Conservation (phyloP, 2,329 filamentous ascomycete species). For the Aschersonia sp. region DNA sequence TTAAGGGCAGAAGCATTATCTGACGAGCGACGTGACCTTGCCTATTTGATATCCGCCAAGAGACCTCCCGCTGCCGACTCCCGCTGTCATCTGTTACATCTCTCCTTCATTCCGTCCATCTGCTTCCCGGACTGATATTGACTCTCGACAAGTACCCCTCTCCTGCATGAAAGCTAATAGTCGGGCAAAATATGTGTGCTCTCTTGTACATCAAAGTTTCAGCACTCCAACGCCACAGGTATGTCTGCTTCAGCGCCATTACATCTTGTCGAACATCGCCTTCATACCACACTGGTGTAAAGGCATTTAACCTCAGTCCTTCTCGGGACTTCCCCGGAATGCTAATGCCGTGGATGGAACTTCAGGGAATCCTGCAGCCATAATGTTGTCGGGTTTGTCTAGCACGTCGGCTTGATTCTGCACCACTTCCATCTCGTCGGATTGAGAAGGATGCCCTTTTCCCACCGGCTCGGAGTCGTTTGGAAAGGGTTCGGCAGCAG, state of each 20-base stretch:
- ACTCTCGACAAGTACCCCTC: too few species aligned
- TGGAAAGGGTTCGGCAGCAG: background rate
- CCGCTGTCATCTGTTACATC: too few species aligned
- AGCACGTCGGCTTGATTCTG: background rate
- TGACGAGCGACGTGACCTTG: too few species aligned
- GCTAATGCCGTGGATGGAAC: conserved; percentile 33
- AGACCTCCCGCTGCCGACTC: too few species aligned
- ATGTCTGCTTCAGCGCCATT: conserved; percentile 5
- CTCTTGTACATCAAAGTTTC: background rate
- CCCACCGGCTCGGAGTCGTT: conserved; percentile 1
- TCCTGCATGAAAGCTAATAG: too few species aligned
- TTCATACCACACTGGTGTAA: conserved; percentile 17
- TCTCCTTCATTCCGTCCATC: too few species aligned
- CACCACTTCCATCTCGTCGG: background rate
- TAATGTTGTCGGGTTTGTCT: too few species aligned
- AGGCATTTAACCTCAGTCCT: conserved; percentile 22
- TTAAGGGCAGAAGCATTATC: too few species aligned
- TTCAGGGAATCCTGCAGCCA: conserved; percentile 13
- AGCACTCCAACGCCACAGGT: conserved; percentile 4
- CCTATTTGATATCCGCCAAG: too few species aligned
- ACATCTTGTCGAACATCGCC: conserved; percentile 11
- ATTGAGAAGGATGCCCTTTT: background rate
- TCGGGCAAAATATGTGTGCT: background rate
- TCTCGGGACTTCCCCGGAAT: conserved; percentile 48
- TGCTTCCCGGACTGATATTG: too few species aligned